Evolutionary conservation across 2,329 filamentous ascomycete genomes (phyloP).

Genomic region (Ophiobolus disseminans): DNA sequence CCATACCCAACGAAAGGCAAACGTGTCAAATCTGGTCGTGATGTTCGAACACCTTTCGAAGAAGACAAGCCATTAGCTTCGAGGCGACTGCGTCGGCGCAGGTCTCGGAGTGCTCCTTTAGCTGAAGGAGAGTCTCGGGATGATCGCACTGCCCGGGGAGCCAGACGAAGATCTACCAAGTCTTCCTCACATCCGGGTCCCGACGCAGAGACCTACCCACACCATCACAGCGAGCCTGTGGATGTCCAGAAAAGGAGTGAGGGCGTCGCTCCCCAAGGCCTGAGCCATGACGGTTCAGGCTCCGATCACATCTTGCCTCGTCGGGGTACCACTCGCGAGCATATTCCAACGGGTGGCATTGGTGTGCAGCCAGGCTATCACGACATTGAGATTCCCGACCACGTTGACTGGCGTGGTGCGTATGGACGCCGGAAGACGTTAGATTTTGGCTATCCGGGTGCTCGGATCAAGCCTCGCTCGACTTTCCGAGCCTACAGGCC

Average conservation of each 20-base stretch:
- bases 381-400: constrained; percentile 26
- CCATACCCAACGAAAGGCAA: constrained; percentile 3
- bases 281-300: constrained; percentile 35
- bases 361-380: constrained; percentile 23
- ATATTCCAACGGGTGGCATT: constrained; percentile 12
- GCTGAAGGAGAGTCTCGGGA: constrained; percentile 9
- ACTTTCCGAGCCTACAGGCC: constrained; percentile 17
- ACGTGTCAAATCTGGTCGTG: constrained; percentile 24
- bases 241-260: constrained; percentile 9
- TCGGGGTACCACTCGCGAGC: constrained; percentile 9
- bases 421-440: constrained; percentile 41
- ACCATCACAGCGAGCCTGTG: constrained; percentile 15
- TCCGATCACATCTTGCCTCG: constrained; percentile 20
- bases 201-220: constrained; percentile 5
- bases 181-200: constrained; percentile 5
- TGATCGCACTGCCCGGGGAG: constrained; percentile 1
- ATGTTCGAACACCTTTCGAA: constrained; percentile 30
- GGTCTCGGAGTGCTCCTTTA: constrained; percentile 19
- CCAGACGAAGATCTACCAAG: constrained; percentile 11
- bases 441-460: constrained; percentile 45
- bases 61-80: constrained; percentile 2
- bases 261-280: constrained; percentile 18
- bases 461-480: constrained; percentile 31
- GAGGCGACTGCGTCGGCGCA: constrained; percentile 12
- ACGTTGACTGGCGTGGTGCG: constrained; percentile 37